Percentiles rank a stretch among this genome's conserved stretches.
These are phyloP conservation scores for Ajuga reptans DNA, from an alignment of 305 asterid genomes.

Conservation along the genomic window DNA sequence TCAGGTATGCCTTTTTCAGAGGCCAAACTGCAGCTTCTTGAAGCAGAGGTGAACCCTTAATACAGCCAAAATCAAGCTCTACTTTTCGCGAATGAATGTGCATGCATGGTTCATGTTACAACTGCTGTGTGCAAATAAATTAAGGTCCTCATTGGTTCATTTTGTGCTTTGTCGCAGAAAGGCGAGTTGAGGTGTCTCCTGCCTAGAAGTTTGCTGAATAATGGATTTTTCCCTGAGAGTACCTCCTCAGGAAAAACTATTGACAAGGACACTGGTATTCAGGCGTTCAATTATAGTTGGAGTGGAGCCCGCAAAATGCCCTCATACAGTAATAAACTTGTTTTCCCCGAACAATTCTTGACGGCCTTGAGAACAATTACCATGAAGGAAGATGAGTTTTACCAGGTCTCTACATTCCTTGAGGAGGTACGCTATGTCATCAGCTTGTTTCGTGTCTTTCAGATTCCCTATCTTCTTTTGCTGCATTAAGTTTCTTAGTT, in stretches of 20 bases:
- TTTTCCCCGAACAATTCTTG: constrained; percentile 77
- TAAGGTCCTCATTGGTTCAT: constrained; percentile 2
- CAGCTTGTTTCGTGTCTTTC: not conserved
- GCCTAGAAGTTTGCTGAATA: constrained; percentile 54
- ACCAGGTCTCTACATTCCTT: constrained; percentile 59
- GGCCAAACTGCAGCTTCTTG: constrained; percentile 74
- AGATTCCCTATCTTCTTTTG: not conserved
- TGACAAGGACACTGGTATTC: constrained; percentile 22
- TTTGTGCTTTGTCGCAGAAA: constrained; percentile 38
- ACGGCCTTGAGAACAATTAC: constrained; percentile 71
- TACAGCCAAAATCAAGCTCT: not conserved
- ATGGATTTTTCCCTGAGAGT: constrained; percentile 60
- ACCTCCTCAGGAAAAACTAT: constrained; percentile 25
- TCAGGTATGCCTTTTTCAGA: constrained; percentile 53
- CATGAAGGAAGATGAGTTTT: constrained; percentile 67
- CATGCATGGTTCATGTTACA: not conserved
- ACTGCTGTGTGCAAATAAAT: not conserved
- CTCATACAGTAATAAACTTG: constrained; percentile 51
- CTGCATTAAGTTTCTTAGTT: not conserved
- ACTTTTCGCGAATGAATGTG: not conserved
- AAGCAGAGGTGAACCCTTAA: constrained; percentile 60
- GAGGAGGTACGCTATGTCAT: constrained; percentile 52
- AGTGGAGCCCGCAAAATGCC: constrained; percentile 68
- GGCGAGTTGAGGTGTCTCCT: constrained; percentile 74
- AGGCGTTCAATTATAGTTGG: constrained; percentile 51